Conservation (phyloP, 345 rosid genomes). For the Diplotaxis tenuifolia region DNA sequence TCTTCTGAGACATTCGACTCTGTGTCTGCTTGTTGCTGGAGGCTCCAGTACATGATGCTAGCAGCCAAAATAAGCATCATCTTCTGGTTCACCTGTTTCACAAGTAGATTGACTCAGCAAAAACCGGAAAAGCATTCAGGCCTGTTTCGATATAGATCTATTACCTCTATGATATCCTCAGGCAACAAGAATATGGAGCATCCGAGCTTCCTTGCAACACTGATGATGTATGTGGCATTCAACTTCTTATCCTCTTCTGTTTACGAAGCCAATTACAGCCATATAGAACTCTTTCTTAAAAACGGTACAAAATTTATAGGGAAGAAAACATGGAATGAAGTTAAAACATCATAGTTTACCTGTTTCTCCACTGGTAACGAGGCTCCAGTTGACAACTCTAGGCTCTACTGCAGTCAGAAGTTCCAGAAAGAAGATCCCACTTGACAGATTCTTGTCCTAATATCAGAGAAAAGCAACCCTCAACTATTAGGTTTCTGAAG, state of each 20-base stretch:
- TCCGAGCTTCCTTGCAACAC: constrained; percentile 92
- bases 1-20: constrained; percentile 29
- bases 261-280: not conserved
- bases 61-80: constrained; percentile 85
- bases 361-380: constrained; percentile 70
- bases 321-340: not conserved
- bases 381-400: constrained; percentile 82
- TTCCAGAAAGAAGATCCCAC: constrained; percentile 79
- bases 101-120: not conserved
- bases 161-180: constrained; percentile 91
- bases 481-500: not conserved
- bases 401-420: constrained; percentile 79
- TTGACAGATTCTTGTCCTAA: constrained; percentile 74
- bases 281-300: not conserved
- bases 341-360: constrained; percentile 38
- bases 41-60: constrained; percentile 61
- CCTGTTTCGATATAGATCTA: not conserved
- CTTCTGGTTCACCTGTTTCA: constrained; percentile 74
- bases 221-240: constrained; percentile 88
- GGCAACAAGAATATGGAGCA: constrained; percentile 91
- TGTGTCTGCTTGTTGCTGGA: not conserved
- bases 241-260: constrained; percentile 82
- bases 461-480: not conserved
- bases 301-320: not conserved
- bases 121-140: not conserved